Conservation (phyloP, 1,284 basidiomycete genomes). For the Calocybe gambosa region DNA sequence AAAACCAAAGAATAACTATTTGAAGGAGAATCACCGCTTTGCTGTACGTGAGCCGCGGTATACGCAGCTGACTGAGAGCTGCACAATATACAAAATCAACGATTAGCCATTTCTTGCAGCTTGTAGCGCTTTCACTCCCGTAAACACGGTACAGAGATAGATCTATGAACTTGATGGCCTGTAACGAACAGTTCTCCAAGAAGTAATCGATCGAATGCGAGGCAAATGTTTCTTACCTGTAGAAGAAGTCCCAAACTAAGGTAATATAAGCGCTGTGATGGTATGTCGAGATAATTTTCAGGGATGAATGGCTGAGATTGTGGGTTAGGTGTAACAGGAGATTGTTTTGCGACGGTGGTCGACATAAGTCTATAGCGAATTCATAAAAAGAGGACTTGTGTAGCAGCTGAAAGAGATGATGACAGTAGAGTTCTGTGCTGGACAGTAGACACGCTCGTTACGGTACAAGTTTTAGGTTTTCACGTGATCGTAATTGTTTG, state of each 20-base stretch:
- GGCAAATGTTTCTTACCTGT: conserved; percentile 32
- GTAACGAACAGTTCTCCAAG: conserved; percentile 9
- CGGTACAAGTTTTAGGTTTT: not conserved
- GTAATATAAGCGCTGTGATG: conserved; percentile 53
- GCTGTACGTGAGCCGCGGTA: conserved; percentile 72
- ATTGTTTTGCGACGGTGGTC: conserved; percentile 8
- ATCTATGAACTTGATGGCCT: conserved; percentile 67
- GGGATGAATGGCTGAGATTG: conserved; percentile 36
- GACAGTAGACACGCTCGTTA: not conserved
- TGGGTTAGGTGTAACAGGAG: not conserved
- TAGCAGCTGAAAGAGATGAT: not conserved
- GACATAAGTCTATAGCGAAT: conserved; percentile 9
- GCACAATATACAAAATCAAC: conserved; percentile 61
- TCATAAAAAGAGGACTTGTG: not conserved
- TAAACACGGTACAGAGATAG: conserved; percentile 46
- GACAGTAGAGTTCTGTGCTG: too few species aligned
- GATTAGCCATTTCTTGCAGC: conserved; percentile 65
- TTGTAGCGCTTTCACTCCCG: conserved; percentile 32
- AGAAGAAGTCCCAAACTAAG: conserved; percentile 49
- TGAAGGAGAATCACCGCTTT: conserved; percentile 56
- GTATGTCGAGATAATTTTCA: conserved; percentile 48
- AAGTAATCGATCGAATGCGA: not conserved
- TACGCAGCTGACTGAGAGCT: conserved; percentile 59
- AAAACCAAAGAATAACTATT: conserved; percentile 48
- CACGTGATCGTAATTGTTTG: conserved; percentile 18